Percentiles rank a stretch among this genome's conserved stretches.
phyloP scores from a whole-genome alignment of 1,284 basidiomycete genomes.

The Naganishia liquefaciens region DNA sequence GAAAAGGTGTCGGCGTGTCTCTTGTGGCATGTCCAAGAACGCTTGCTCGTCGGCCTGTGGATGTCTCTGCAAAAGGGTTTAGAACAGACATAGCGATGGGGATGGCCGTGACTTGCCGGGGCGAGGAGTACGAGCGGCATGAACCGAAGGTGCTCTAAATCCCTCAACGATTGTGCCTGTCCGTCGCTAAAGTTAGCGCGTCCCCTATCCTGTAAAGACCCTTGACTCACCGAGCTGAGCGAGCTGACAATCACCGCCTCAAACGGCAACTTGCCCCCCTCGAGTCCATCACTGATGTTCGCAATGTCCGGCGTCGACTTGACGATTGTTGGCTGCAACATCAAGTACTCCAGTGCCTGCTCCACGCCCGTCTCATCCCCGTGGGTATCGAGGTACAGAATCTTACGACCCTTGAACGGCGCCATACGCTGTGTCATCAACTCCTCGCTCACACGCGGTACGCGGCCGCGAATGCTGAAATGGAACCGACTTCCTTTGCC shows the following conservation, averaged over 20 bases:
- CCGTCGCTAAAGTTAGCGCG: too few species aligned
- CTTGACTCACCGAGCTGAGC: constrained; percentile 7
- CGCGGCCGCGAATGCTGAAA: constrained; percentile 78
- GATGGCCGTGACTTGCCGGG: constrained; percentile 56
- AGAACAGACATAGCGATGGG: background rate
- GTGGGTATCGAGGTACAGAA: constrained; percentile 89
- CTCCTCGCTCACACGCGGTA: constrained; percentile 58
- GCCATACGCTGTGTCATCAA: constrained; percentile 72
- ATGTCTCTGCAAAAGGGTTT: constrained; percentile 31
- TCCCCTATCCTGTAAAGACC: constrained; percentile 18
- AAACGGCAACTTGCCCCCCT: constrained; percentile 55
- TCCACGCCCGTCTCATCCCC: constrained; percentile 75
- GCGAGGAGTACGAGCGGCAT: constrained; percentile 96
- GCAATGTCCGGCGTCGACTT: constrained; percentile 64
- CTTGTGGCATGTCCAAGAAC: constrained; percentile 51
- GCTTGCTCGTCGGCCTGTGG: constrained; percentile 43
- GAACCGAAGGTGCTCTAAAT: constrained; percentile 91
- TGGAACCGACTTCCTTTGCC: constrained; percentile 93
- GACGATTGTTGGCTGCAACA: constrained; percentile 77
- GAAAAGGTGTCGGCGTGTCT: constrained; percentile 45
- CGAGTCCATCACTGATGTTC: constrained; percentile 55
- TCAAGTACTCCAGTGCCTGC: constrained; percentile 74
- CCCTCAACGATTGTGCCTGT: constrained; percentile 84
- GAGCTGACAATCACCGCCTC: constrained; percentile 92
- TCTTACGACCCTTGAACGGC: constrained; percentile 67